Evolutionary conservation across 1,284 basidiomycete species (phyloP).

Genomic region (Earliella scabrosa): DNA sequence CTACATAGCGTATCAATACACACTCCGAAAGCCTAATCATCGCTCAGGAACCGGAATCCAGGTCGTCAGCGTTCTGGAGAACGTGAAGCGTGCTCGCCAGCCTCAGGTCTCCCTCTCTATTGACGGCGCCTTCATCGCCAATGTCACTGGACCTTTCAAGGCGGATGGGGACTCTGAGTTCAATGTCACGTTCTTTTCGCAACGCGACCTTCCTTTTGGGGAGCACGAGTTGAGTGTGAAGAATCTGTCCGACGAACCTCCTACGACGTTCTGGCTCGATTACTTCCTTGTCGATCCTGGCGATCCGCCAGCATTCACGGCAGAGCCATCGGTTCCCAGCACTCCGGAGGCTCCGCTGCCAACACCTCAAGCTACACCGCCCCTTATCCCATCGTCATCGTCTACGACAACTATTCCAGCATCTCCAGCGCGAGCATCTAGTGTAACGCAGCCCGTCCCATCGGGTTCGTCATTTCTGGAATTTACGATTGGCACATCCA

Average conservation of each 20-base stretch:
- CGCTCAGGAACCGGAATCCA: slow-evolving; percentile 19
- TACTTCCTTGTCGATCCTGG: slow-evolving; percentile 14
- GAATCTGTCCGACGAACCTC: slow-evolving; percentile 20
- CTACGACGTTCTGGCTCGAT: slow-evolving; percentile 22
- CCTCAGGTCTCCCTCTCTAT: slow-evolving; percentile 19
- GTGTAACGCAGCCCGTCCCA: no score
- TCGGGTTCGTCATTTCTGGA: no score
- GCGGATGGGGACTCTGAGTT: not conserved
- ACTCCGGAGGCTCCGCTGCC: no score
- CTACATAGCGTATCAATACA: no score
- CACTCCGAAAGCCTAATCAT: no score
- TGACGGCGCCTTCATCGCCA: slow-evolving; percentile 8
- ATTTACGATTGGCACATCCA: no score
- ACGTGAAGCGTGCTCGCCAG: slow-evolving; percentile 8
- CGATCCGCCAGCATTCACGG: no score
- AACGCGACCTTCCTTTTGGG: slow-evolving; percentile 5
- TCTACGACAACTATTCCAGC: no score
- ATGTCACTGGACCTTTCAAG: slow-evolving; percentile 13
- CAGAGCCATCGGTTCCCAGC: no score
- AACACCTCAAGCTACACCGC: no score
- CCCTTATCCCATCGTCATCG: no score
- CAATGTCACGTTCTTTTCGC: slow-evolving; percentile 18
- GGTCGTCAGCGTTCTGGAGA: slow-evolving; percentile 20
- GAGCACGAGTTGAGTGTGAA: slow-evolving; percentile 19
- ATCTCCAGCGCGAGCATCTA: no score